A percentile compares a stretch with the other conserved stretches of the same genome.
Conservation (phyloP, 176 grass and related monocot species). For the Triticum turgidum region DNA sequence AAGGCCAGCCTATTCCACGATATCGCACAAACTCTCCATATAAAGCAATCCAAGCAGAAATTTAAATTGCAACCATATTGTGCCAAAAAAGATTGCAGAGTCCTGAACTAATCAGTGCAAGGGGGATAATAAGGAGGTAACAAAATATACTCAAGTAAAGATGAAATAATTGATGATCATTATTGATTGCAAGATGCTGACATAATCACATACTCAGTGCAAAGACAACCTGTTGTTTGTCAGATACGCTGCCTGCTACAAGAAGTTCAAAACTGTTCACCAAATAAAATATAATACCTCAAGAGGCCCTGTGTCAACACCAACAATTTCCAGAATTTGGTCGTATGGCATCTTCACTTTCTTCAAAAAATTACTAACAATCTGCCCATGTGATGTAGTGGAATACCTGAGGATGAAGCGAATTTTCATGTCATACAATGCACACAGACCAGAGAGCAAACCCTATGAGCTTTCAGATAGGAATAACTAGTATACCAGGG, state of each 20-base stretch:
- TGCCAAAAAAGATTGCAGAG: neutral
- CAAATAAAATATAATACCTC: conserved; percentile 45
- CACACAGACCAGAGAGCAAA: neutral
- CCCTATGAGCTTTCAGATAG: neutral
- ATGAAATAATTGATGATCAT: neutral
- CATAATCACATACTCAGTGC: neutral
- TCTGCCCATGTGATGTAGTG: conserved; percentile 47
- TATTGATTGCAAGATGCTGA: neutral
- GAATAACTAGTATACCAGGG: conserved; percentile 55
- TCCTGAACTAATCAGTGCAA: neutral
- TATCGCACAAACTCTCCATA: neutral
- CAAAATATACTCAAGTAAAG: neutral
- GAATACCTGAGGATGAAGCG: conserved; percentile 55
- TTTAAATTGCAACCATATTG: neutral
- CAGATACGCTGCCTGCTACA: neutral
- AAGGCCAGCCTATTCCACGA: neutral
- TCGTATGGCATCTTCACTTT: conserved; percentile 62
- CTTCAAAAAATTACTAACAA: conserved; percentile 60
- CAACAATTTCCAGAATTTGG: conserved; percentile 61
- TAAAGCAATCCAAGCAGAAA: neutral
- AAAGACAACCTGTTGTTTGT: neutral
- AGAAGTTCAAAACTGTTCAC: neutral
- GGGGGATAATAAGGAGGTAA: neutral
- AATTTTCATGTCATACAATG: neutral
- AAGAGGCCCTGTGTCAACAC: conserved; percentile 61